Percentiles rank a stretch among this genome's conserved stretches.
Conservation (phyloP, 163 green algal species). For the Coccomyxa subellipsoidea region DNA sequence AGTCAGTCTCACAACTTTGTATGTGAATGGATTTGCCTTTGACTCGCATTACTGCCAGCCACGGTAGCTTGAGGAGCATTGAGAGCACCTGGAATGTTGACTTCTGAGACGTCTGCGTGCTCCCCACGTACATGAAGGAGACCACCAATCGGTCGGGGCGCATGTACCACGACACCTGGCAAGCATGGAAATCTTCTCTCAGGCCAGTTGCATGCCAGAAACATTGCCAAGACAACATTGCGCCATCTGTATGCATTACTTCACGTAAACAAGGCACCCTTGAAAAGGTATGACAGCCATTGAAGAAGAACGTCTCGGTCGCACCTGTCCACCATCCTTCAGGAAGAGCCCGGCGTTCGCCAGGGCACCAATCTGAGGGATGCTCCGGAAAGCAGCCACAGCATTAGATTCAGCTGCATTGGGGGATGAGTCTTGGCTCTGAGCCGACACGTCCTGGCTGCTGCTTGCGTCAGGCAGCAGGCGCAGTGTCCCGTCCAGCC, state of each 20-base stretch:
- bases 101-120: background rate
- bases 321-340: background rate
- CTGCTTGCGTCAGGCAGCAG: background rate
- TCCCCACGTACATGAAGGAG: background rate
- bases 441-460: background rate
- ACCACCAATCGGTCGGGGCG: constrained; percentile 11
- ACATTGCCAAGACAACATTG: too few species aligned
- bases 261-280: too few species aligned
- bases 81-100: background rate
- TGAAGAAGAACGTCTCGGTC: background rate
- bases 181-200: too few species aligned
- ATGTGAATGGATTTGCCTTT: too few species aligned
- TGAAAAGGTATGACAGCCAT: too few species aligned
- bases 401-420: background rate
- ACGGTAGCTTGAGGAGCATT: too few species aligned
- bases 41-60: too few species aligned
- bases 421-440: background rate
- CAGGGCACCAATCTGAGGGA: background rate
- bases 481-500: background rate
- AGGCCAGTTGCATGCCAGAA: too few species aligned
- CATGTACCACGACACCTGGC: constrained; percentile 1
- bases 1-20: too few species aligned
- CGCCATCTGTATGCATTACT: too few species aligned
- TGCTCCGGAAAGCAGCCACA: background rate
- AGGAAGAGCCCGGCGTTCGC: background rate